Evolutionary conservation across 2,329 filamentous ascomycete species (phyloP), one percentile per base, ranked within the genome.

Genomic region (Xylaria hypoxylon): DNA sequence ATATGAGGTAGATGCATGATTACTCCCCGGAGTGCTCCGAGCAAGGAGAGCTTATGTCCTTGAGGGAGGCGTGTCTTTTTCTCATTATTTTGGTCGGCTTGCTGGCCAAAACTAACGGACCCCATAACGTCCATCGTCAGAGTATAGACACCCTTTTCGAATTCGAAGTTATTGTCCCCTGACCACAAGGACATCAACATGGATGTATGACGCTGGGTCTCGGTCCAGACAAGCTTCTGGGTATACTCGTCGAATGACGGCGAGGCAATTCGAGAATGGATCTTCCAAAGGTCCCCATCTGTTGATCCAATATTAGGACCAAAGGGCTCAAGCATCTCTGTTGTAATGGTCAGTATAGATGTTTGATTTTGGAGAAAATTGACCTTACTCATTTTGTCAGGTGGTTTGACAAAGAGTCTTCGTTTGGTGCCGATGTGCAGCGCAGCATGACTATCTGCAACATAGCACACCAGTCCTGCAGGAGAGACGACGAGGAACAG

Each of bases 241-340:
- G 57, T 65, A 19, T 44, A 51, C 17, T 66, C 64, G 47, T 59
- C 24, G 22, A 66, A 66, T 33, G 64, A 47, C 1, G 59, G 64
- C 2, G 52, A 19, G 1, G 59, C 47, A n/a, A 66, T 53, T 17
- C 64, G 51, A 13, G 52, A 57, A 33, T 66, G 64, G 6, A 44
- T 8, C 8, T 48, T 62, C 58, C 59, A 66, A 2, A 62, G 11
- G 5, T 62, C 59, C 7, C 64, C 64, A 2, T 66, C 64, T 3
- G 58, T 22, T 22, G 59, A 62, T 5, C 42, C 50, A 19, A 62
- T 55, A 40, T 62, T 62, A 24, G 60, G 60, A 5, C 60, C 60
- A 48, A 56, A 62, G 22, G 51, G 60, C 22, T 62, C 60, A 22
- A 62, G 51, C 60, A 62, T 57, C 33, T 62, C 60, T 62, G 26